These are phyloP conservation scores for Phytopythium aichiense DNA, from an alignment of 352 stramenopile species.

Conservation along the genomic window DNA sequence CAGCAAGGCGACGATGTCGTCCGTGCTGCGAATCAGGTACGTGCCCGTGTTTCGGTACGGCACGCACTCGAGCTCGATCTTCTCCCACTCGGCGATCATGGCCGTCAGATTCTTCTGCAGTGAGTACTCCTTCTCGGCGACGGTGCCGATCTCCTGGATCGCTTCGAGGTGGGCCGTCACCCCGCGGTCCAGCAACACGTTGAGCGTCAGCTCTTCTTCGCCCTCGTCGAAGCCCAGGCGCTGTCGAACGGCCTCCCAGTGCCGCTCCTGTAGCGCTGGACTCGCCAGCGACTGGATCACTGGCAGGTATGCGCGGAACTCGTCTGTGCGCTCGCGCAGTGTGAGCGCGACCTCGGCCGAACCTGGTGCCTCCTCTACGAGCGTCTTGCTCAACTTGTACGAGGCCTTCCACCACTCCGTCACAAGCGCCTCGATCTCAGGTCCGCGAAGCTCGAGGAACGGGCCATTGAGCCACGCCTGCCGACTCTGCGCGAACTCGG, in stretches of 20 bases:
- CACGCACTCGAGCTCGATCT: slow-evolving; percentile 91
- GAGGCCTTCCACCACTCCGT: slow-evolving; percentile 93
- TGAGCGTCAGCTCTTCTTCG: slow-evolving; percentile 83
- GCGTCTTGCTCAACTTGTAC: slow-evolving; percentile 89
- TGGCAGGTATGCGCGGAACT: slow-evolving; percentile 90
- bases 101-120: slow-evolving; percentile 91
- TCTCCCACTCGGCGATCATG: slow-evolving; percentile 94
- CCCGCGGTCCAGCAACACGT: slow-evolving; percentile 74
- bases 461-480: slow-evolving; percentile 91
- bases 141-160: slow-evolving; percentile 87
- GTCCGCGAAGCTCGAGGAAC: slow-evolving; percentile 89
- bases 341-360: slow-evolving; percentile 85
- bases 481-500: slow-evolving; percentile 89
- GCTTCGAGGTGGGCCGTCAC: slow-evolving; percentile 88
- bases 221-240: slow-evolving; percentile 87
- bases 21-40: slow-evolving; percentile 79
- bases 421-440: slow-evolving; percentile 86
- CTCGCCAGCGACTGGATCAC: slow-evolving; percentile 92
- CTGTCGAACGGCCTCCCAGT: slow-evolving; percentile 90
- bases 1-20: slow-evolving; percentile 91
- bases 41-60: slow-evolving; percentile 92
- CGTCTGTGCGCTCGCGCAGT: slow-evolving; percentile 88
- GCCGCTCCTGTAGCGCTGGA: slow-evolving; percentile 88
- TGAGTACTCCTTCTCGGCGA: slow-evolving; percentile 95
- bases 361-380: slow-evolving; percentile 86